Base-by-base conservation (phyloP, 2,329 filamentous ascomycete genomes). In the Neonectria hederae region DNA sequence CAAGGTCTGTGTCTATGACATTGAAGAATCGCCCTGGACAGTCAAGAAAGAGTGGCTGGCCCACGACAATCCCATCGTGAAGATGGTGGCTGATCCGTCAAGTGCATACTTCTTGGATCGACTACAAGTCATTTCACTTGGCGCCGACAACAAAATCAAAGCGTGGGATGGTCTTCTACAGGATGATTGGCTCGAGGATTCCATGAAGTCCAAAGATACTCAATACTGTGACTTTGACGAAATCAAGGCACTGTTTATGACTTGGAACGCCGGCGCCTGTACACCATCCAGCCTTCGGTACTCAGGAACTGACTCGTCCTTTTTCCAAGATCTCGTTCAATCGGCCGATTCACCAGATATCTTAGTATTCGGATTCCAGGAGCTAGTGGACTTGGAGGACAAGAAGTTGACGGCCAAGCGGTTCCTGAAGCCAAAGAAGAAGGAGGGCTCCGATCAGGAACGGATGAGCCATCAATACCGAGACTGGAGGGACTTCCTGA, bases 391-490 rank as follows among this genome's bases (percentile, higher is more conserved):
- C 75, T 84, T 99, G 8, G 96, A 99, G 77, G 93, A 99, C 80
- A 98, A 98, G 82, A 97, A 94, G 70, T 92, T 97, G 54, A 98
- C 95, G 22, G 96, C 96, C n/a, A 97, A 96, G 80, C 93, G 92
- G 59, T 89, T 98, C 71, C 90, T 98, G 76, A 96, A 92, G 71
- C 96, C 96, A 78, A 97, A 97, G 76, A 92, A 93, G 74, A 89
- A 92, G 74, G 89, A 92, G 30, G 89, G 90, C 11, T 89, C 91
- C 1, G 91, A 93, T 54, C 90, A 92, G 72, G 94, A 97, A 77
- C 89, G 94, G 71, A 98, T 98, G 93, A 97, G 93, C 78, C 94
- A 97, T 71, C 94, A 97, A 75, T 99, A 99, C 78, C 92, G 96
- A 67, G 93, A 97, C 65, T 99, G 96, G 96, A 88, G 93, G 74